Evolutionary conservation across 208 protist genomes (phyloP).

Genomic region (Leishmania amazonensis): DNA sequence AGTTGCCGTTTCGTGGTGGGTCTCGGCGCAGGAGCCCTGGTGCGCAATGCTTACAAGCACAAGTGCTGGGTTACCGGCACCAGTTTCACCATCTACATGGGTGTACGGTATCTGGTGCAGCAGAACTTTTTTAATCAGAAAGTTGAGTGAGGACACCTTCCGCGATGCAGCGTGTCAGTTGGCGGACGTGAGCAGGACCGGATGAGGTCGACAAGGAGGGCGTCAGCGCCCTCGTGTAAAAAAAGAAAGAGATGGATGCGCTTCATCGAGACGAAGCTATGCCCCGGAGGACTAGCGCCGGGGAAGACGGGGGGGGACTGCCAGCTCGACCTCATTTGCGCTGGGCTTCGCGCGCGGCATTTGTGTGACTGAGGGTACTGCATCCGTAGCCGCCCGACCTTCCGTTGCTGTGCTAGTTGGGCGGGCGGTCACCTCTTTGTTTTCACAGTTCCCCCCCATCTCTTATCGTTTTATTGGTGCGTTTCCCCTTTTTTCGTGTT

Average conservation of each 20-base stretch:
- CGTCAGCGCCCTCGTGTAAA: slow-evolving; percentile 49
- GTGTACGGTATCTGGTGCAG: slow-evolving; percentile 65
- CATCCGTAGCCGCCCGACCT: neutral
- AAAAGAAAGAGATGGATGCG: slow-evolving; percentile 40
- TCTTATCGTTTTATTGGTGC: neutral
- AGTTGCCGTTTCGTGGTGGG: slow-evolving; percentile 50
- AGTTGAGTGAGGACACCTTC: slow-evolving; percentile 42
- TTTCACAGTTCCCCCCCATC: neutral
- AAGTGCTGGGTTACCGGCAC: slow-evolving; percentile 47
- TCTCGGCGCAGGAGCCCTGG: slow-evolving; percentile 35
- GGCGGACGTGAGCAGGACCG: slow-evolving; percentile 60
- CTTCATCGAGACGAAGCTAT: slow-evolving; percentile 63
- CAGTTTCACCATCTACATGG: slow-evolving; percentile 41
- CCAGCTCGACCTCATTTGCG: slow-evolving; percentile 50
- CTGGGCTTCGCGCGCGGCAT: slow-evolving; percentile 59
- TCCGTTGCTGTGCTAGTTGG: neutral
- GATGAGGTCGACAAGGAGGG: slow-evolving; percentile 54
- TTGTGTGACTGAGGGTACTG: slow-evolving; percentile 31
- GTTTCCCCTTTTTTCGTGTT: neutral
- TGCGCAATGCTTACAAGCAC: slow-evolving; percentile 42
- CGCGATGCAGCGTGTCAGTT: slow-evolving; percentile 52
- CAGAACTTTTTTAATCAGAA: slow-evolving; percentile 62
- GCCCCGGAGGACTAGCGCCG: slow-evolving; percentile 61
- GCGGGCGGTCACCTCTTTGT: neutral
- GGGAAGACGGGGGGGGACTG: slow-evolving; percentile 11